These are phyloP conservation scores for Alternaria sp. DNA, from an alignment of 2,329 filamentous ascomycete genomes.

Conservation along the genomic window DNA sequence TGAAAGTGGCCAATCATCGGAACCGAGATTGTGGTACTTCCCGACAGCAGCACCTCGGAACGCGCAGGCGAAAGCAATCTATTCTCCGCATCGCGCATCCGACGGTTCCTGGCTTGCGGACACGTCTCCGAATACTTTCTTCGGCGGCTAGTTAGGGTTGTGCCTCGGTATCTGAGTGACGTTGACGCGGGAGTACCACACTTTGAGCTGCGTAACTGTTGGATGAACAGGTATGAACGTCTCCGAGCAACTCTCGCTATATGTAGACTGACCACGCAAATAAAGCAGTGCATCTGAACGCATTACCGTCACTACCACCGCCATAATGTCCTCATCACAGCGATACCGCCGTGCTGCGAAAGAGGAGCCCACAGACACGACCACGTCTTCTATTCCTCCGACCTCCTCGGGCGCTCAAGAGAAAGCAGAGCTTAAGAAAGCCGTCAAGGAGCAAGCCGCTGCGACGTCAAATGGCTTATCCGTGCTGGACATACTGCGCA, in stretches of 20 bases:
- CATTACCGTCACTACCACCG: neutral
- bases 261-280: neutral
- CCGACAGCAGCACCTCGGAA: neutral
- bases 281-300: neutral
- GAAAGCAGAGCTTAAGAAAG: slow-evolving; percentile 35
- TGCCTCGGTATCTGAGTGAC: neutral
- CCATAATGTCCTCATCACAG: slow-evolving; percentile 28
- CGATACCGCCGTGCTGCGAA: slow-evolving; percentile 30
- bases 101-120: slow-evolving; percentile 4
- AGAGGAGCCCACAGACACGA: slow-evolving; percentile 7
- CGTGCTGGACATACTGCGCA: slow-evolving; percentile 69
- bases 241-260: neutral
- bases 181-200: neutral
- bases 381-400: slow-evolving; percentile 12
- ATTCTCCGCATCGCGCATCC: slow-evolving; percentile 14
- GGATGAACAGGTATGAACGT: neutral
- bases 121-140: slow-evolving; percentile 11
- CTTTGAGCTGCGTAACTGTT: neutral
- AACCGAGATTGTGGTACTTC: slow-evolving; percentile 16
- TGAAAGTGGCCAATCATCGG: slow-evolving; percentile 21
- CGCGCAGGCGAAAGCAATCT: slow-evolving; percentile 19
- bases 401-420: slow-evolving; percentile 22
- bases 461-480: slow-evolving; percentile 33
- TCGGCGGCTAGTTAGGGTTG: neutral
- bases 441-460: slow-evolving; percentile 30